Base-by-base conservation (phyloP, 768 basidiomycete species). In the Panaeolus papilionaceus region DNA sequence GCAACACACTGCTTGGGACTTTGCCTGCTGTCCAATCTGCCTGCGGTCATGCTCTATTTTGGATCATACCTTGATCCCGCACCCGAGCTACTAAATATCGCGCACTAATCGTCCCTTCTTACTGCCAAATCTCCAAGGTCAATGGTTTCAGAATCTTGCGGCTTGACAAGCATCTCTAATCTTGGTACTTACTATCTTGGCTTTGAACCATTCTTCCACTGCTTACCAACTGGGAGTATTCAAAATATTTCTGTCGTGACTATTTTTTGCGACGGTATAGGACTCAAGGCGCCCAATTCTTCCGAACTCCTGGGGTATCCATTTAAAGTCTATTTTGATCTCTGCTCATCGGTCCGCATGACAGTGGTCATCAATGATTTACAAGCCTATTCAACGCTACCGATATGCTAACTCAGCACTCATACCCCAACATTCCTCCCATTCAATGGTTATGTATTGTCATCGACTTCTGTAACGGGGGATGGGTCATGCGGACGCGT, bases 41-140 rank as follows among this genome's bases (percentile, higher is more conserved):
- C 14, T 58, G 26, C 14, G 12, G 54, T 33, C 54, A 28, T 11
- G 33, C 26, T 58, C 54, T 37, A 58, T 58, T 58, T 58, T 37
- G 54, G 54, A 28, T 33, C 12, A 14, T 6, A 14, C 28, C 14
- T 12, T 37, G 54, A 28, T 14, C 26, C 54, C 26, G 11, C 54
- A 58, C 28, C 54, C 54, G 54, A 58, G 54, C 54, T 58, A 10
- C 54, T 58, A 26, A 16, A 58, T 28, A 33, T 58, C 28, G 1
- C 54, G 28, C 54, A 33, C 54, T 58, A 58, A 58, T 58, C 54
- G 28, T 58, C 28, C 54, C 54, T 58, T 33, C 54, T 4, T 33
- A 58, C 26, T 58, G 54, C 54, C 54, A 58, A 37, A 16, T 23
- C 9, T 26, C 33, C 20, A 51, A 23, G 33, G 6, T 28, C 28